Base-by-base conservation (phyloP, 1,284 basidiomycete genomes). In the Coniferiporia sulphurascens region DNA sequence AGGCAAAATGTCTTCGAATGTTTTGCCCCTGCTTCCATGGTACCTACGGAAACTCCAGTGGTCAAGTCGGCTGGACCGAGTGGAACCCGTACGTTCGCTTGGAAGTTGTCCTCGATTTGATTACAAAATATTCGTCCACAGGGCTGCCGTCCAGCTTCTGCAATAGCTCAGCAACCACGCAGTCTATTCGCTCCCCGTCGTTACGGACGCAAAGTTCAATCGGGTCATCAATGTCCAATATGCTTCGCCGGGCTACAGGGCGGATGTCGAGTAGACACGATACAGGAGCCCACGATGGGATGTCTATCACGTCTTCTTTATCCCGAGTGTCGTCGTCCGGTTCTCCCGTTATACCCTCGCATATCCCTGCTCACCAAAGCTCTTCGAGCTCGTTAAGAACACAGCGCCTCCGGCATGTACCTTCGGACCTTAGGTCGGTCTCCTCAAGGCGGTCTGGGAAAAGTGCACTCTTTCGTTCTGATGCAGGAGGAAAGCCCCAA, bases 1-100 rank as follows among this genome's bases (percentile, higher is more conserved):
- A 83, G 88, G 41, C 86, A 89, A 69, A 87, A 84, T 66, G 73
- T 91, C 48, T 91, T 91, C 63, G 86, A 90, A 67, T 81, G 87
- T 57, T 82, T 88, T 64, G 78, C 86, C 15, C 80, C 75, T 61
- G 79, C 73, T 63, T 74, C 81, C 34, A 66, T 75, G 6, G 75
- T 87, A 17, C 86, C 87, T 17, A 74, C 77, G 48, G 87, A 90
- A 70, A 68, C 70, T 12, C 76, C 86, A 21, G 68, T 88, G 46
- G 82, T 89, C 51, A 84, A 85, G 46, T 74, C 71, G 52, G 65
- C 74, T 65, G 70, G 69, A 58, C 66, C 68, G 60, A 65, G 71
- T 63, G 17, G 19, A n/a, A 60, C 68, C 60, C 44, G 19, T 55
- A 59, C 64, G 73, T 74, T 54, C 61, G 65, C 67, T 64, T 61